A percentile compares a stretch with the other conserved stretches of the same genome.
These are phyloP conservation scores for Wickerhamomyces mucosus DNA, from an alignment of 805 yeast genomes.

Conservation along the genomic window DNA sequence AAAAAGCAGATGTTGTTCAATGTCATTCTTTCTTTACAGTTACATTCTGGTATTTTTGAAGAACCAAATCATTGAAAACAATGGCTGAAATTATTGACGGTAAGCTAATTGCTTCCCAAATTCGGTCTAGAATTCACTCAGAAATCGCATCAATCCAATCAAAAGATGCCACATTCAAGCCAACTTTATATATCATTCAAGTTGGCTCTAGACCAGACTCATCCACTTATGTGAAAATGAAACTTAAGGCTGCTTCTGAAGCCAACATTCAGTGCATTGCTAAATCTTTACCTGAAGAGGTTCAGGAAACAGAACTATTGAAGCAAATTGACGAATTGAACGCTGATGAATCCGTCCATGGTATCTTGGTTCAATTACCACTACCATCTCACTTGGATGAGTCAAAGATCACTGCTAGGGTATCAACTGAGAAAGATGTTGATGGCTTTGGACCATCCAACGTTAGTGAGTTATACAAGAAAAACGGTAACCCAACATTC, in stretches of 20 bases:
- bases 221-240: constrained; percentile 84
- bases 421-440: constrained; percentile 78
- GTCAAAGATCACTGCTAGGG: constrained; percentile 69
- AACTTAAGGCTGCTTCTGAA: constrained; percentile 80
- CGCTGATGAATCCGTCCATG: constrained; percentile 70
- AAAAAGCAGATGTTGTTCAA: too few relatives aligned
- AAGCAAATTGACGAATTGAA: constrained; percentile 55
- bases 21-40: too few relatives aligned
- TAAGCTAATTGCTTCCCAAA: constrained; percentile 41
- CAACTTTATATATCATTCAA: constrained; percentile 75
- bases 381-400: constrained; percentile 77
- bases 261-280: constrained; percentile 67
- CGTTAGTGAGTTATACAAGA: constrained; percentile 83
- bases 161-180: constrained; percentile 45
- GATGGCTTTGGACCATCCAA: constrained; percentile 90
- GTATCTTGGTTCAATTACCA: constrained; percentile 85
- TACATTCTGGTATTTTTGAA: neutral
- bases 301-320: constrained; percentile 51
- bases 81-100: constrained; percentile 44
- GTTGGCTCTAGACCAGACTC: constrained; percentile 90
- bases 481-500: constrained; percentile 74
- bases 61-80: neutral
- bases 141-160: constrained; percentile 39
- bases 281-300: constrained; percentile 52
- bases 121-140: constrained; percentile 41